phyloP scores from a whole-genome alignment of 1,284 basidiomycete species.

The Ustilago shanxiensis region DNA sequence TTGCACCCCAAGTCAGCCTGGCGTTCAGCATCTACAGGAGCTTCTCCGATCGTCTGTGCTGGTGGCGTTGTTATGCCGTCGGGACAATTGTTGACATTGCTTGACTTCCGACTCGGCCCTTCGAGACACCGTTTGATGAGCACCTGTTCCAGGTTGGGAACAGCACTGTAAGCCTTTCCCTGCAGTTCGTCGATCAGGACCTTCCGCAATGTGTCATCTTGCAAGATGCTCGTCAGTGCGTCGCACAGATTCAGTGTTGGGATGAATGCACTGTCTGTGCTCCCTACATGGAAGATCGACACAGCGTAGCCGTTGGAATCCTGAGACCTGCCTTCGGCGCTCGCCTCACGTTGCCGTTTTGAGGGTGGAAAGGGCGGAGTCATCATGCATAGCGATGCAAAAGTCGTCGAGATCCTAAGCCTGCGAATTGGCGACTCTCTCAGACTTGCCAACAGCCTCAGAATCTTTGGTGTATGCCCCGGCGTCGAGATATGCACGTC shows the following conservation, averaged over 20 bases:
- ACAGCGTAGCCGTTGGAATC: neutral
- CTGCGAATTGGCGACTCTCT: constrained; percentile 52
- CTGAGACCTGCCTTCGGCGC: neutral
- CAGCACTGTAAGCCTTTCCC: constrained; percentile 30
- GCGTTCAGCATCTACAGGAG: neutral
- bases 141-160: constrained; percentile 19
- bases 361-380: constrained; percentile 50
- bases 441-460: constrained; percentile 54
- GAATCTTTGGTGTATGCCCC: constrained; percentile 47
- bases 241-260: constrained; percentile 37
- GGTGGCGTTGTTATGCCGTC: neutral
- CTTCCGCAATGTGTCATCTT: constrained; percentile 22
- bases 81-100: neutral
- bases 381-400: constrained; percentile 59
- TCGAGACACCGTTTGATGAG: constrained; percentile 27
- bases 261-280: neutral
- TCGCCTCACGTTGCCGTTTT: constrained; percentile 32
- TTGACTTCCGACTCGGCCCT: neutral
- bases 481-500: constrained; percentile 61
- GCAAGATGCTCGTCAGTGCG: constrained; percentile 25
- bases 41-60: neutral
- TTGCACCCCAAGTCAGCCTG: constrained; percentile 11
- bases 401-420: constrained; percentile 59
- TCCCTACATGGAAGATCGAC: neutral
- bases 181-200: constrained; percentile 43